Percentiles rank a stretch among this genome's conserved stretches.
Evolutionary conservation across 169 alveolate genomes (phyloP).

Genomic region (Babesia ovata): DNA sequence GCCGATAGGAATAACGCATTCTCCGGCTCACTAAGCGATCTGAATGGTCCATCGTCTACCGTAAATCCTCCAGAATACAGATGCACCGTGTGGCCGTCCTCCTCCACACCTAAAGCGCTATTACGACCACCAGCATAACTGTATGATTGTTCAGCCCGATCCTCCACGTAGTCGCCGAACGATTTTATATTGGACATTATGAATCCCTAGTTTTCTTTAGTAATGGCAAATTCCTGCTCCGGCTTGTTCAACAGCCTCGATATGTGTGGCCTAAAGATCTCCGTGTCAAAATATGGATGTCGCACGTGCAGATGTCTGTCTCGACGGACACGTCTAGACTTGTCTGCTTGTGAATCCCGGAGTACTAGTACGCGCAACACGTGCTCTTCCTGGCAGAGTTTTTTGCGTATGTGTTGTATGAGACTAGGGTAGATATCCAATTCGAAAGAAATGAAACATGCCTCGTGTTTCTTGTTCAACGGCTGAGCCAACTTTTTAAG

Average conservation of each 20-base stretch:
- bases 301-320: conserved; percentile 31
- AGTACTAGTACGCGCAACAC: conserved; percentile 54
- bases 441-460: conserved; percentile 40
- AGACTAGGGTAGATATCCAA: conserved; percentile 53
- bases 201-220: neutral
- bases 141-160: neutral
- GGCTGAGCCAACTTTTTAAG: conserved; percentile 55
- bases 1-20: conserved; percentile 88
- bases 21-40: conserved; percentile 85
- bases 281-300: conserved; percentile 53
- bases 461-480: conserved; percentile 47
- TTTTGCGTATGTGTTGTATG: conserved; percentile 28
- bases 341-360: conserved; percentile 32
- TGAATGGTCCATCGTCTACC: conserved; percentile 90
- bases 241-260: conserved; percentile 7
- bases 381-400: conserved; percentile 30
- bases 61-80: conserved; percentile 90
- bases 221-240: conserved; percentile 3
- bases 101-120: conserved; percentile 63
- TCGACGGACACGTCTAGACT: conserved; percentile 40
- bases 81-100: conserved; percentile 69
- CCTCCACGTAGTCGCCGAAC: conserved; percentile 45
- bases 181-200: conserved; percentile 62
- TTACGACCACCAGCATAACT: conserved; percentile 68
- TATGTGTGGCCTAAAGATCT: conserved; percentile 11